Base-by-base conservation (phyloP, 2,329 filamentous ascomycete genomes). In the Acrocalymma vagum region DNA sequence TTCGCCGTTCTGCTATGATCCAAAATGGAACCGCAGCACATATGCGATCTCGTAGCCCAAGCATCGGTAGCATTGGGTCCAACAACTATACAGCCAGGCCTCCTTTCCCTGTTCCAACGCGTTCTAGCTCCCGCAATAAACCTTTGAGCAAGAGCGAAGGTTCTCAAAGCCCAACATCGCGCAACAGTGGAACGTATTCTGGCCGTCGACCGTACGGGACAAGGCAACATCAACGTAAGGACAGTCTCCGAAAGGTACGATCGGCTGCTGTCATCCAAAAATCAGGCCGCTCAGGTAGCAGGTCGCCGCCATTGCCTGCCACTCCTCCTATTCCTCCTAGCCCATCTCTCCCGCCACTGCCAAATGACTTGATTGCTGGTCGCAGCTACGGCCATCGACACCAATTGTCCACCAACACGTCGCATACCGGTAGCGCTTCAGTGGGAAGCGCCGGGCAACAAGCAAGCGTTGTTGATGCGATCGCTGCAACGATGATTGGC, bases 401-500 rank as follows among this genome's bases (percentile, higher is more conserved):
- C 30, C 81, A 86, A 51, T 73, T 79, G 11, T 88, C 85, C 2
- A 82, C 78, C 8, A 83, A 76, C 46, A 86, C 83, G 2, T 72
- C 73, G 2, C 78, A 79, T 48, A 85, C 82, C 2, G 75, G 74
- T 20, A 76, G 72, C 43, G 78, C 78, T 26, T 86, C 81, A 4
- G 75, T 79, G 38, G 78, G 75, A 27, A 84, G 79, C 53, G 74
- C 77, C 9, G 79, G 82, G 20, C 86, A 90, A 53, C 82, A 86
- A 28, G 87, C 87, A 0, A 87, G 85, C 29, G 90, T 97, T 10
- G 93, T 99, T 5, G 94, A 97, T 72, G 91, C 94, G 3, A 97
- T 99, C 69, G 92, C 94, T 2, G 92, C 95, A 64, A 95, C 93
- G 0, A 99, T 99, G 94, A 90, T 99, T 20, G 94, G 94, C 24